Evolutionary conservation across 1,284 basidiomycete genomes (phyloP).

Genomic region (Polyporus tsugae): DNA sequence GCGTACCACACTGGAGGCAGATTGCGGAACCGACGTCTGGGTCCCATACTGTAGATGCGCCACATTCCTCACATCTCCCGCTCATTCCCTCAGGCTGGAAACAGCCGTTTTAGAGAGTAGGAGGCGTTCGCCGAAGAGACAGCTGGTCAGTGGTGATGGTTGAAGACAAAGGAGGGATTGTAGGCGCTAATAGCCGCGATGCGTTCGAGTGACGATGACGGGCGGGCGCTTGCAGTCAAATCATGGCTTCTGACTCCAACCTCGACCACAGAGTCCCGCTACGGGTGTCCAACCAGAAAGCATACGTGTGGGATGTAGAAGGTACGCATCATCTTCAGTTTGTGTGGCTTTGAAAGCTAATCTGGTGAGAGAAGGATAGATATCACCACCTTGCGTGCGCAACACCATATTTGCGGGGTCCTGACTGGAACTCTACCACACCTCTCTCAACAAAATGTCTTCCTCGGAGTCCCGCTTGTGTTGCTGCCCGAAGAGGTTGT

Average conservation of each 20-base stretch:
- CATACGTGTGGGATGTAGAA: constrained; percentile 82
- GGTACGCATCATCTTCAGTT: constrained; percentile 50
- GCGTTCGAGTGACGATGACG: constrained; percentile 19
- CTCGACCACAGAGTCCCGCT: constrained; percentile 44
- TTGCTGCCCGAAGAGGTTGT: constrained; percentile 94
- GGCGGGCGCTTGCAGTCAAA: constrained; percentile 17
- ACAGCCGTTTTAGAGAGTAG: constrained; percentile 2
- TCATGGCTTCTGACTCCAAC: constrained; percentile 33
- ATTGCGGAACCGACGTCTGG: constrained; percentile 65
- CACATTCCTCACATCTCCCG: constrained; percentile 59
- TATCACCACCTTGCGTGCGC: constrained; percentile 78
- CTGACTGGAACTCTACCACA: constrained; percentile 93
- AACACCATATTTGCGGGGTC: constrained; percentile 86
- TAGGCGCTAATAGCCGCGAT: not conserved
- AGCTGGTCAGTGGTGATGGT: constrained; percentile 18
- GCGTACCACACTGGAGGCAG: constrained; percentile 71
- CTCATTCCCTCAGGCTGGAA: constrained; percentile 37
- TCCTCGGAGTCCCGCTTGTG: constrained; percentile 90
- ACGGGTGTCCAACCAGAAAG: constrained; percentile 73
- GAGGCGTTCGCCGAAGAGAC: not conserved
- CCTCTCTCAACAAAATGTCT: constrained; percentile 96
- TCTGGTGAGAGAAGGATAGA: constrained; percentile 57
- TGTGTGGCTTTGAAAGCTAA: constrained; percentile 22
- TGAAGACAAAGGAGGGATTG: constrained; percentile 1
- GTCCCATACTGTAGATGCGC: constrained; percentile 58